Evolutionary conservation across 306 rosid genomes (phyloP).

Genomic region (Chamaecrista fasciculata): DNA sequence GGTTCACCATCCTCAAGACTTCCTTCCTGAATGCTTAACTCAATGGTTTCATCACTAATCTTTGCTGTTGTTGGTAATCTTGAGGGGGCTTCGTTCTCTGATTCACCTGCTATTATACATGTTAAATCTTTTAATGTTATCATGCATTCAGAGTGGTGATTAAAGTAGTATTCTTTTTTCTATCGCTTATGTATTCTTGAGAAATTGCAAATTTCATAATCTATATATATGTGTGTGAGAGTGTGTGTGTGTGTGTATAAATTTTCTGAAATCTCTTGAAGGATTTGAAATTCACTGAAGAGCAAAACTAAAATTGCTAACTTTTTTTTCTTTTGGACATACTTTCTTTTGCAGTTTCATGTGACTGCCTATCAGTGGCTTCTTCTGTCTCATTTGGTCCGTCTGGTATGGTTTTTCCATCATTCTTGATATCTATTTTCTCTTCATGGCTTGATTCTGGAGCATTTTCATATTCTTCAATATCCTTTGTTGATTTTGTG

Average conservation of each 20-base stretch:
- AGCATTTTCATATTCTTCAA: conserved; percentile 10
- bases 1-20: conserved; percentile 26
- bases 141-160: neutral
- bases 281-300: neutral
- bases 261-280: too few species aligned
- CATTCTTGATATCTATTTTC: conserved; percentile 8
- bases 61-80: neutral
- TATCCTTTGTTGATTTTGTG: conserved; percentile 13
- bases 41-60: neutral
- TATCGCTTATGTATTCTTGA: neutral
- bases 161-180: neutral
- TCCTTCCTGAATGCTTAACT: conserved; percentile 18
- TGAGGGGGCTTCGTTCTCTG: conserved; percentile 16
- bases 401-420: neutral
- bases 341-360: neutral
- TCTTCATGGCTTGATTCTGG: neutral
- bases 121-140: conserved; percentile 22
- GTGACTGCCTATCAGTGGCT: neutral
- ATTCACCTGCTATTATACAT: conserved; percentile 19
- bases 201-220: neutral
- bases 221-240: too few species aligned
- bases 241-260: too few species aligned
- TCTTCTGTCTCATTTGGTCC: conserved; percentile 11
- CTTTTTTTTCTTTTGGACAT: neutral
- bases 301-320: neutral